These are phyloP conservation scores for Agapanthus africanus DNA, from an alignment of 106 monocot genomes.

Conservation along the genomic window DNA sequence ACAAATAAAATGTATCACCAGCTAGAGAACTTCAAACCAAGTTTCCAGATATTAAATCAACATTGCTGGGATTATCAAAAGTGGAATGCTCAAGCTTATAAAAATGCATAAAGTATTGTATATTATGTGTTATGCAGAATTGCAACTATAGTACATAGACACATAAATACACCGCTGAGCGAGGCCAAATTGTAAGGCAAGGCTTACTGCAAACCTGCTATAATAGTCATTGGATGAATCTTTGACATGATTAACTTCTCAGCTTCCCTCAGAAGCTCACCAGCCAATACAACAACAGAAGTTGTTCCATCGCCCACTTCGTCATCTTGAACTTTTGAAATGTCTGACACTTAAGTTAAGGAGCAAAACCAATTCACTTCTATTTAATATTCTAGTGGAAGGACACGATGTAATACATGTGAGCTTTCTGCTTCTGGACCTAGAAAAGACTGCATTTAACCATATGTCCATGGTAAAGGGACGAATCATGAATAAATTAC, in stretches of 20 bases:
- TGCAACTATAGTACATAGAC: too few species aligned
- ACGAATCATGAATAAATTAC: not conserved
- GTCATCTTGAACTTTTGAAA: slow-evolving; percentile 90
- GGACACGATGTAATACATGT: not conserved
- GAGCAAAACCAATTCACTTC: slow-evolving; percentile 9
- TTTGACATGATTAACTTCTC: slow-evolving; percentile 59
- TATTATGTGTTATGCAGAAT: too few species aligned
- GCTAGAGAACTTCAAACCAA: too few species aligned
- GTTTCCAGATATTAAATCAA: too few species aligned
- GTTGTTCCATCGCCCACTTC: slow-evolving; percentile 86
- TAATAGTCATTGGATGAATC: slow-evolving; percentile 80
- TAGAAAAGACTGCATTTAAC: not conserved
- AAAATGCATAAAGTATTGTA: too few species aligned
- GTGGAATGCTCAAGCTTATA: too few species aligned
- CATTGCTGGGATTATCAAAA: too few species aligned
- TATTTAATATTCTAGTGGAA: too few species aligned
- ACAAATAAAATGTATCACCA: too few species aligned
- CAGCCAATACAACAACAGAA: slow-evolving; percentile 77
- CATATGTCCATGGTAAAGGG: not conserved
- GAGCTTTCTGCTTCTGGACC: not conserved
- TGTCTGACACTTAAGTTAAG: slow-evolving; percentile 48
- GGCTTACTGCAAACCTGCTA: slow-evolving; percentile 67
- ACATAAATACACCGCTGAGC: not conserved
- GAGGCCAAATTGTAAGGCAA: too few species aligned
- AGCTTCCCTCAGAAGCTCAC: slow-evolving; percentile 72